These are phyloP conservation scores for Hyphopichia pseudoburtonii DNA, from an alignment of 1,139 yeast species.

Conservation along the genomic window DNA sequence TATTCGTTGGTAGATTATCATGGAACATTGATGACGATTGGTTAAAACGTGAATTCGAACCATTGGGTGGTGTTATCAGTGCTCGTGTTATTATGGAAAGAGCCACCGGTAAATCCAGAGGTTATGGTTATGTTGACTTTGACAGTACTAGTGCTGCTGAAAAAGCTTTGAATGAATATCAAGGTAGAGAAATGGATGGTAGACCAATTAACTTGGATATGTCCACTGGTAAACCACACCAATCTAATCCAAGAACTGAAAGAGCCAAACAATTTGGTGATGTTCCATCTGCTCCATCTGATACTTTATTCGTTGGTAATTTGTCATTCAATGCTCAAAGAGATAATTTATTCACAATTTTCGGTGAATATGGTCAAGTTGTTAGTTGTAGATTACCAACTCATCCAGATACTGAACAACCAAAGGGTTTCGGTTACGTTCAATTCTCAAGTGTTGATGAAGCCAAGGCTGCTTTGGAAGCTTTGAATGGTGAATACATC, in stretches of 20 bases:
- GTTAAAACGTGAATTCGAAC: conserved; percentile 84
- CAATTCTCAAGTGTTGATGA: conserved; percentile 85
- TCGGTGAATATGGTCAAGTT: conserved; percentile 77
- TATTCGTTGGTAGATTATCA: conserved; percentile 95
- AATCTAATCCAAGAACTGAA: conserved; percentile 52
- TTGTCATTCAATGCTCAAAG: conserved; percentile 85
- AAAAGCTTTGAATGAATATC: conserved; percentile 82
- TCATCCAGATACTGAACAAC: conserved; percentile 97
- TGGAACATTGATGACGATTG: conserved; percentile 97
- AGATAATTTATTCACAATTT: conserved; percentile 70
- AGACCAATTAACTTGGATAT: conserved; percentile 93
- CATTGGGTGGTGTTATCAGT: conserved; percentile 72
- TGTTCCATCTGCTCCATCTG: conserved; percentile 86
- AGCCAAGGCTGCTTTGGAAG: conserved; percentile 86
- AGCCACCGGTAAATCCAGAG: conserved; percentile 90
- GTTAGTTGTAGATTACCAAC: conserved; percentile 94
- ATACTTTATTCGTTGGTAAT: conserved; percentile 94
- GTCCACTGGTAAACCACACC: conserved; percentile 79
- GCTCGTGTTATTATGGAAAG: conserved; percentile 96
- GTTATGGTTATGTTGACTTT: conserved; percentile 98
- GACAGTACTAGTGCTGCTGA: conserved; percentile 75
- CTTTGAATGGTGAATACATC: conserved; percentile 83
- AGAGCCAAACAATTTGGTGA: conserved; percentile 92
- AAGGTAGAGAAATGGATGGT: conserved; percentile 95
- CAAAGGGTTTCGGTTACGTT: conserved; percentile 98